Evolutionary conservation across 129 eudicot genomes (phyloP).

Genomic region (Centella asiatica): DNA sequence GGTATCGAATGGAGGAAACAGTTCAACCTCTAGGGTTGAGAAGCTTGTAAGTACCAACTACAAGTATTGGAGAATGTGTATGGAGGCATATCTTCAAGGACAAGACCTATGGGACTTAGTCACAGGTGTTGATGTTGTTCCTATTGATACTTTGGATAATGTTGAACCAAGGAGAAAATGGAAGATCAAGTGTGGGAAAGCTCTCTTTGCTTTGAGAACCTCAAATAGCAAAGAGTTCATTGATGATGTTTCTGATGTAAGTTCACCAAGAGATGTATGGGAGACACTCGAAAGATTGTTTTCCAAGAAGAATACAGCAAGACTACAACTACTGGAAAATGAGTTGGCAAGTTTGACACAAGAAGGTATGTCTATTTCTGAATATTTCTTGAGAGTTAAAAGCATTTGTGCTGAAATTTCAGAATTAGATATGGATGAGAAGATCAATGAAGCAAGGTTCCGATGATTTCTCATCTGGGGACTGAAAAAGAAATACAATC

Average conservation of each 20-base stretch:
- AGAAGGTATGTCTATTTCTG: too few relatives aligned
- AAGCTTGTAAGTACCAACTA: background rate
- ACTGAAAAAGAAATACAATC: background rate
- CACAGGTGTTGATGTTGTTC: too few relatives aligned
- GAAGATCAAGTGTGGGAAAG: too few relatives aligned
- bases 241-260: too few relatives aligned
- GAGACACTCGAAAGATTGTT: background rate
- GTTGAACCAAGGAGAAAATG: background rate
- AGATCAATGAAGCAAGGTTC: too few relatives aligned
- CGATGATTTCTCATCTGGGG: background rate
- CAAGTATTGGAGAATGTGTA: background rate
- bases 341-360: too few relatives aligned
- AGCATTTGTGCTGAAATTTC: too few relatives aligned
- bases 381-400: too few relatives aligned
- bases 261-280: background rate
- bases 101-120: too few relatives aligned
- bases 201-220: background rate
- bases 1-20: too few relatives aligned
- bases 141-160: background rate
- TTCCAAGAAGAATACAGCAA: background rate
- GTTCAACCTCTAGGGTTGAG: background rate
- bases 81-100: too few relatives aligned
- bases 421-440: too few relatives aligned
- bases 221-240: background rate
- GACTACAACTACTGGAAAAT: background rate